These are phyloP conservation scores for Xylariaceae sp. DNA, from an alignment of 2,329 filamentous ascomycete species.

Conservation along the genomic window DNA sequence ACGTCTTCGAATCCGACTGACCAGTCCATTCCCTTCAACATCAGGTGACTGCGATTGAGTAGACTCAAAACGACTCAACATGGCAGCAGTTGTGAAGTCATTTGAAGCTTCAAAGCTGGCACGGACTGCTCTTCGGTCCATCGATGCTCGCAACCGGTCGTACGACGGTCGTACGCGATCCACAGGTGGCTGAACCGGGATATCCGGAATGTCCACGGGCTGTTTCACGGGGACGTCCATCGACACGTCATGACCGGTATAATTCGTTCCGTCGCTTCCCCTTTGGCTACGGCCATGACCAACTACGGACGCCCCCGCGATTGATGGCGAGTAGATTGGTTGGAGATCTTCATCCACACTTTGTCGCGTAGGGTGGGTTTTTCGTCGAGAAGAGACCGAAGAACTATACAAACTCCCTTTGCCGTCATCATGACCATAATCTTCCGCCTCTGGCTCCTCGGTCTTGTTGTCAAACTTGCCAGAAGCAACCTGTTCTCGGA, in stretches of 20 bases:
- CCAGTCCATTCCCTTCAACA: slow-evolving; percentile 27
- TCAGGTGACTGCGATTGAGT: slow-evolving; percentile 45
- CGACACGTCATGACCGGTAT: slow-evolving; percentile 64
- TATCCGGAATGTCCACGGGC: slow-evolving; percentile 27
- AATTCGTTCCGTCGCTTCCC: slow-evolving; percentile 90
- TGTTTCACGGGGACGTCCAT: slow-evolving; percentile 45
- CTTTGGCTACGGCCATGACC: slow-evolving; percentile 84
- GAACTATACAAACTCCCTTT: slow-evolving; percentile 38
- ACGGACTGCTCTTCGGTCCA: slow-evolving; percentile 68
- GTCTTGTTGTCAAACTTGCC: slow-evolving; percentile 74
- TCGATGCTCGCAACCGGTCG: slow-evolving; percentile 78
- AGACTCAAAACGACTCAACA: slow-evolving; percentile 79
- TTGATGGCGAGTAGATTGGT: slow-evolving; percentile 89
- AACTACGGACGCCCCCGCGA: slow-evolving; percentile 61
- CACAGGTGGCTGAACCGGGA: slow-evolving; percentile 47
- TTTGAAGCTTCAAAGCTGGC: slow-evolving; percentile 81
- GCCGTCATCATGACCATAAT: slow-evolving; percentile 35
- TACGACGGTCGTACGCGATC: slow-evolving; percentile 77
- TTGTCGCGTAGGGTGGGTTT: slow-evolving; percentile 52
- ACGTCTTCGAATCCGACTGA: slow-evolving; percentile 33
- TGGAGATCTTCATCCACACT: slow-evolving; percentile 81
- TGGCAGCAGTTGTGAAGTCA: slow-evolving; percentile 87
- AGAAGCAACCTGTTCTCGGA: slow-evolving; percentile 82
- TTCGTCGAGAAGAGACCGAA: slow-evolving; percentile 45
- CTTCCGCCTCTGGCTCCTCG: slow-evolving; percentile 29